A percentile compares a stretch with the other conserved stretches of the same genome.
phyloP scores from a whole-genome alignment of 495 filamentous ascomycete genomes.

The Lentithecium fluviatile region DNA sequence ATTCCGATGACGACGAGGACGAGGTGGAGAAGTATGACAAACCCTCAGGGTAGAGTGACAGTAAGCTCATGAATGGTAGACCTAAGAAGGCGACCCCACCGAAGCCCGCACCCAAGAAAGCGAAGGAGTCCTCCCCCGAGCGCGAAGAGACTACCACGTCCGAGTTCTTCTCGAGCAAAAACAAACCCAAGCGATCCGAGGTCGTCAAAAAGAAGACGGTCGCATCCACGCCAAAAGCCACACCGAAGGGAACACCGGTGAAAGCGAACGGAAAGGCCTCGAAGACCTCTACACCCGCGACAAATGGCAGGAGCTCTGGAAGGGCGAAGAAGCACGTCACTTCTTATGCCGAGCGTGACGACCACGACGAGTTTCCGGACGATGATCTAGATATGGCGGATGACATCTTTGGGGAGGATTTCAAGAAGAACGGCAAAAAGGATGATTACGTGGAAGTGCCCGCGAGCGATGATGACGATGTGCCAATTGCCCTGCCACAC shows the following conservation, averaged over 20 bases:
- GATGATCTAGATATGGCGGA: constrained; percentile 41
- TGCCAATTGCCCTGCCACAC: constrained; percentile 30
- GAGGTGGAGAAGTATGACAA: constrained; percentile 29
- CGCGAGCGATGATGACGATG: constrained; percentile 35
- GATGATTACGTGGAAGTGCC: constrained; percentile 42
- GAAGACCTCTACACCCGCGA: constrained; percentile 19
- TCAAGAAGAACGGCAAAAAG: constrained; percentile 37
- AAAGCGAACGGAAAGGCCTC: constrained; percentile 31
- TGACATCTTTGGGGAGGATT: constrained; percentile 39
- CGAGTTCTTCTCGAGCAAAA: constrained; percentile 44
- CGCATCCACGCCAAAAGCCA: constrained; percentile 28
- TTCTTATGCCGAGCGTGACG: constrained; percentile 39
- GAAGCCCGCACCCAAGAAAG: constrained; percentile 40
- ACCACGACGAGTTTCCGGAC: constrained; percentile 43
- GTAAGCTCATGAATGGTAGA: constrained; percentile 20
- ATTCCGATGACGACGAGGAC: constrained; percentile 39
- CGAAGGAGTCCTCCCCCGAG: constrained; percentile 34
- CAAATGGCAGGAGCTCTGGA: constrained; percentile 31
- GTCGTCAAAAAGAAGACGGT: constrained; percentile 35
- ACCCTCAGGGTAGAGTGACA: neutral
- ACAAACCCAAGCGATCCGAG: constrained; percentile 45
- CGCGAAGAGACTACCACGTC: constrained; percentile 41
- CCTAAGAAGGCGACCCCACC: constrained; percentile 37
- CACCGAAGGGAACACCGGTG: constrained; percentile 34
- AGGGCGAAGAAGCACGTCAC: constrained; percentile 27